A percentile compares a stretch with the other conserved stretches of the same genome.
Evolutionary conservation across 352 stramenopile species (phyloP).

Genomic region (Phytophthora cryptogea): DNA sequence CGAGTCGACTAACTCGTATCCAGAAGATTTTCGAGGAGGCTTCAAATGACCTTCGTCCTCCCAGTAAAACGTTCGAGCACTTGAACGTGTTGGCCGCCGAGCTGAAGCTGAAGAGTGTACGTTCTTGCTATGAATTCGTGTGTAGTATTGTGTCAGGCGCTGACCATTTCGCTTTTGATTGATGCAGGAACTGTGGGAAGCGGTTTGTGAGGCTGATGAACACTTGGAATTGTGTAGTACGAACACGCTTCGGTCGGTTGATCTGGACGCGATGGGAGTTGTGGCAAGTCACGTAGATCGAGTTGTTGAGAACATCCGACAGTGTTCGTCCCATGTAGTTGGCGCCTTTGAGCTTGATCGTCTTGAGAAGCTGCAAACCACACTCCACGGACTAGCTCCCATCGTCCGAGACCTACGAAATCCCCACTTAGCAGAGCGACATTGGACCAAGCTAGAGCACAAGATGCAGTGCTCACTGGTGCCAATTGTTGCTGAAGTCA

Average conservation of each 20-base stretch:
- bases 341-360: conserved; percentile 37
- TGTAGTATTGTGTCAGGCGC: neutral
- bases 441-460: conserved; percentile 78
- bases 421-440: conserved; percentile 53
- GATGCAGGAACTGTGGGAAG: conserved; percentile 56
- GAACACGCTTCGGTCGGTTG: conserved; percentile 48
- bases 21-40: conserved; percentile 51
- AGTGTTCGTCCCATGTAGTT: conserved; percentile 8
- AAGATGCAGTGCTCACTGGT: conserved; percentile 61
- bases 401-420: conserved; percentile 73
- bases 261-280: conserved; percentile 42
- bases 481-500: neutral
- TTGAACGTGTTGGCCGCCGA: conserved; percentile 40
- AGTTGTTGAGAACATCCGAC: conserved; percentile 27
- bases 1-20: conserved; percentile 33
- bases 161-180: conserved; percentile 4
- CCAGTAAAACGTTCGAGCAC: conserved; percentile 41
- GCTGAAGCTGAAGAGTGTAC: conserved; percentile 57
- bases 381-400: conserved; percentile 48
- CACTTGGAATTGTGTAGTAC: conserved; percentile 41
- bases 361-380: conserved; percentile 44
- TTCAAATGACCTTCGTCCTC: conserved; percentile 30
- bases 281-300: conserved; percentile 27
- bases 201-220: conserved; percentile 51
- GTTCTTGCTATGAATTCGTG: conserved; percentile 4